Base-by-base conservation (phyloP, 768 basidiomycete species). In the Harrya chromipes region DNA sequence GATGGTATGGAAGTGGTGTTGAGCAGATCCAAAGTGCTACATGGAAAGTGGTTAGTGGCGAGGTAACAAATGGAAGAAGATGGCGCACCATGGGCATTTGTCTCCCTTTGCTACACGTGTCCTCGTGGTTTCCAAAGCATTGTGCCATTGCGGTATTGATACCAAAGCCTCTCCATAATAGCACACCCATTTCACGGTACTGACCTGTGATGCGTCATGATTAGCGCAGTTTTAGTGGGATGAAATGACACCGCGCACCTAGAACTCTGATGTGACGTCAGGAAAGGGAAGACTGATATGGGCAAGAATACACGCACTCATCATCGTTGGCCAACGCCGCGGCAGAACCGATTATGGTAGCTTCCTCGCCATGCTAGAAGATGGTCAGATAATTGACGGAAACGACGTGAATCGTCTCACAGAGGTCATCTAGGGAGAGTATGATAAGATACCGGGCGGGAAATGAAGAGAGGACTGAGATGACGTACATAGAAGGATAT, bases 111-210 rank as follows among this genome's bases (percentile, higher is more conserved):
- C 86, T 83, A 11, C 83, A 79, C 11, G 67, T 76, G 65, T 97
- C 94, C 53, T 90, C 81, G 58, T 82, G 71, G 56, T 90, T 94
- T 27, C 91, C 89, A 60, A 97, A 91, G 66, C 90, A 94, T 66
- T 97, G 94, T 0, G 83, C 84, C 90, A 97, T 94, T 50, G 88
- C 72, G n/a, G 78, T 71, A 58, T 92, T 82, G 17, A 94, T 65
- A 16, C 80, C 74, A 64, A 89, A 95, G 19, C 85, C 90, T 35
- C 94, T 81, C 85, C 90, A 94, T 1, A 95, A 72, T 8, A 97
- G 76, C 6, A 94, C 93, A 37, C 91, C 94, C 74, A 91, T 83
- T 74, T 91, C 92, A 47, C 90, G 87, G 61, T 97, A 97, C 75
- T 97, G 94, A 41, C 85, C 87, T 90, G 56, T 13, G 36, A 51